Evolutionary conservation across 768 basidiomycete genomes (phyloP), one percentile per base, ranked within the genome.

Genomic region (Gloeophyllum trabeum): DNA sequence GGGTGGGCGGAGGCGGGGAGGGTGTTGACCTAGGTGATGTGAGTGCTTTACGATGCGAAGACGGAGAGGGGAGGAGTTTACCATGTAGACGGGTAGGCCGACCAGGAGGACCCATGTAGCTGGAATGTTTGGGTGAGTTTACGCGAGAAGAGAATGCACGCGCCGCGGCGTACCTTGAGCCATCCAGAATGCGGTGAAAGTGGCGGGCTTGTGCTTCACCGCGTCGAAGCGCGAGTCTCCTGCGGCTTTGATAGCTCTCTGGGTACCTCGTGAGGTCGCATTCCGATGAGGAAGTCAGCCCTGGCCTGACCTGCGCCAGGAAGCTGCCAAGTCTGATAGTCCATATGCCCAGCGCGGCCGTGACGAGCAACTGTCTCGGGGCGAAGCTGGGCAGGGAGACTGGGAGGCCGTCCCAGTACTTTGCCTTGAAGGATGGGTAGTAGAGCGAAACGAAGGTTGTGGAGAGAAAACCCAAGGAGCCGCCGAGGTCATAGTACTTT

Each of bases 71-170:
- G n/a, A n/a, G n/a, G n/a, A n/a, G n/a, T n/a, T n/a, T 46, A 61
- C 69, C 25, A 82, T 55, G 49, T 76, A 84, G 6, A 84, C 74
- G 3, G 83, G 82, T 10, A 87, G 64, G 14, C 81, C 79, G 39
- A 82, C 76, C 6, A 79, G 49, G 19, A 75, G 59, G 30, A 84
- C 71, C 83, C 83, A 85, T 2, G 73, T 74, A 0, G 78, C 77
- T 73, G 46, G 21, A 28, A 36, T 7, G 41, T 7, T 22, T 21
- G 44, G 32, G 24, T 38, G 24, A 42, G 30, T 16, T 20, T 30
- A 32, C 4, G 39, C 39, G 40, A 21, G 16, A 4, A 20, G 14
- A 14, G 20, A 34, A 35, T 13, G 6, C 14, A 25, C 19, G 40
- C 14, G 16, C 5, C 32, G n/a, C 24, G 20, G 41, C 48, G 36